phyloP scores from a whole-genome alignment of 805 yeast species.

The Ogataea corticis region DNA sequence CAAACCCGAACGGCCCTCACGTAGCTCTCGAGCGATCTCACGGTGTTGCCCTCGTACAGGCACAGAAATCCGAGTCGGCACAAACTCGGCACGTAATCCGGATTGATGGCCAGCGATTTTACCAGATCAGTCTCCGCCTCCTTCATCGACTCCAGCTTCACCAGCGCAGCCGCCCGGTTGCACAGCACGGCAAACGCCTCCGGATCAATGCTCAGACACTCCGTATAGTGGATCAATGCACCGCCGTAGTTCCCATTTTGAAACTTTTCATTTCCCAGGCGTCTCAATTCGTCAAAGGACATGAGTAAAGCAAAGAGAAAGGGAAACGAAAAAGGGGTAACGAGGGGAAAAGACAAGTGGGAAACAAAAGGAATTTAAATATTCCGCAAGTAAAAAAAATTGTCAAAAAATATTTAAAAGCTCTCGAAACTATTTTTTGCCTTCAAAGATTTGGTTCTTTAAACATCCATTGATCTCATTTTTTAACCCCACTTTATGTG shows the following conservation, averaged over 20 bases:
- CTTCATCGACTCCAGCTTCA: constrained; percentile 35
- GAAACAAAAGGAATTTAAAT: background rate
- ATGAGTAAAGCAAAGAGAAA: background rate
- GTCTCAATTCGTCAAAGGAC: constrained; percentile 23
- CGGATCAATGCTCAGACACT: constrained; percentile 37
- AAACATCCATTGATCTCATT: too few species aligned
- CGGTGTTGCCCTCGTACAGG: constrained; percentile 38
- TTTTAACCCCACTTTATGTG: background rate
- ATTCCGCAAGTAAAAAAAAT: background rate
- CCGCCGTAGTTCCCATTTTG: constrained; percentile 28
- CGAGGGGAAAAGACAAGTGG: background rate
- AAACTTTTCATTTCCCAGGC: constrained; percentile 31
- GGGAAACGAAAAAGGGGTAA: too few species aligned
- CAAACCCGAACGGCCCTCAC: constrained; percentile 34
- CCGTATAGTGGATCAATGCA: constrained; percentile 40
- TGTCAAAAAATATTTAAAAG: too few species aligned
- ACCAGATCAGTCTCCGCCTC: constrained; percentile 39
- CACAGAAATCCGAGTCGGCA: constrained; percentile 39
- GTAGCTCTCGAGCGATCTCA: constrained; percentile 38
- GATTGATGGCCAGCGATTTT: constrained; percentile 33
- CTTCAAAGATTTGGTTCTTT: too few species aligned
- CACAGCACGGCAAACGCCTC: constrained; percentile 35
- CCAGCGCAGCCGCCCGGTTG: constrained; percentile 43
- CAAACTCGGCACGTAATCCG: constrained; percentile 40
- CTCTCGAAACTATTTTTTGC: background rate